Conservation (phyloP, 1,139 yeast species). For the Suhomyces bribrorum region DNA sequence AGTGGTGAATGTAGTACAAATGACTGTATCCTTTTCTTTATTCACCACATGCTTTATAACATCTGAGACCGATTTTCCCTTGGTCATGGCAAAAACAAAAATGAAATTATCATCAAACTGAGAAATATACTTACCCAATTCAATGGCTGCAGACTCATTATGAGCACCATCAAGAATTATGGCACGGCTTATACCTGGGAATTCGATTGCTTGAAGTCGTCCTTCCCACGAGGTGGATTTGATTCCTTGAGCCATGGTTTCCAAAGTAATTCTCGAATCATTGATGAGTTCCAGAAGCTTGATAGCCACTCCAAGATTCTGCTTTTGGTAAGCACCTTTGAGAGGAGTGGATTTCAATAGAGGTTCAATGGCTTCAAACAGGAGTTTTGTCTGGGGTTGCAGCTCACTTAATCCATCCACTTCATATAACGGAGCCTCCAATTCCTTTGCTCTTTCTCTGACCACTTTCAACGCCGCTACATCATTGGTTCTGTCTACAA, state of each 20-base stretch:
- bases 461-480: slow-evolving; percentile 50
- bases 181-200: slow-evolving; percentile 26
- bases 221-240: slow-evolving; percentile 59
- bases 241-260: slow-evolving; percentile 52
- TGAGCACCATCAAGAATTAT: slow-evolving; percentile 90
- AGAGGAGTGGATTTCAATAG: slow-evolving; percentile 48
- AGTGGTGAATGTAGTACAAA: slow-evolving; percentile 60
- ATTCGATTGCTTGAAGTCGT: slow-evolving; percentile 51
- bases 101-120: slow-evolving; percentile 42
- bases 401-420: slow-evolving; percentile 18
- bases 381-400: slow-evolving; percentile 1
- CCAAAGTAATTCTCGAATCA: slow-evolving; percentile 22
- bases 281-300: slow-evolving; percentile 47
- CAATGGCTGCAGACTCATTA: slow-evolving; percentile 78
- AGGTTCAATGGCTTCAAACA: slow-evolving; percentile 16
- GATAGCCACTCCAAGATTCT: slow-evolving; percentile 72
- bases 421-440: slow-evolving; percentile 19
- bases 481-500: slow-evolving; percentile 71
- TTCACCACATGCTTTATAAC: slow-evolving; percentile 54
- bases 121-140: slow-evolving; percentile 47
- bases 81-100: slow-evolving; percentile 73
- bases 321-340: slow-evolving; percentile 69
- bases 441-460: slow-evolving; percentile 18
- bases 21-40: slow-evolving; percentile 50
- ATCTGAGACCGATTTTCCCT: slow-evolving; percentile 62